phyloP scores from a whole-genome alignment of 1,139 yeast species.

The Arxiozyma heterogenica region DNA sequence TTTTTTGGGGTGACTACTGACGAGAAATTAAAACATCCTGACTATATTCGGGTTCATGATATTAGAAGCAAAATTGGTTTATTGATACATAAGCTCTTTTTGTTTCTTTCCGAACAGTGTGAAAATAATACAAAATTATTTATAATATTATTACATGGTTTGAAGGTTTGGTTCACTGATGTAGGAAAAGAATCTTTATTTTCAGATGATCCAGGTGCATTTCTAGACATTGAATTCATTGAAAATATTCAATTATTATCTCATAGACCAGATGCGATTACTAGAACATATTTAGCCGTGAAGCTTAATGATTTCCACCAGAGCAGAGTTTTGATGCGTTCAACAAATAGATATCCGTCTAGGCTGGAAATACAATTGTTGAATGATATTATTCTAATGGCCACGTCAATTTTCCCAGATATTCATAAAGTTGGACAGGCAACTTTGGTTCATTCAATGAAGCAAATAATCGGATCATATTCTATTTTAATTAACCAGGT shows the following conservation, averaged over 20 bases:
- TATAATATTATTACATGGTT: constrained; percentile 54
- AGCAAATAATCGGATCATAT: constrained; percentile 64
- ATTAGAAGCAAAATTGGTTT: constrained; percentile 57
- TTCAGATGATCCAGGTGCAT: constrained; percentile 42
- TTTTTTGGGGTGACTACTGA: constrained; percentile 35
- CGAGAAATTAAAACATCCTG: constrained; percentile 43
- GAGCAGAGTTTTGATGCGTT: constrained; percentile 63
- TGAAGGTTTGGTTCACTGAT: constrained; percentile 77
- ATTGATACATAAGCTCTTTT: constrained; percentile 51
- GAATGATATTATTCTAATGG: constrained; percentile 56
- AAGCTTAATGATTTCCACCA: constrained; percentile 69
- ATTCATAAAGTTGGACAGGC: constrained; percentile 64
- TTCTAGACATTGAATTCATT: constrained; percentile 39
- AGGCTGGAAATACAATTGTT: constrained; percentile 58
- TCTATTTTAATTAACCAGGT: constrained; percentile 38
- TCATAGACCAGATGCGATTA: constrained; percentile 51
- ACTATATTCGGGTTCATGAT: constrained; percentile 53
- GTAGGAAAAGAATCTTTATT: constrained; percentile 68
- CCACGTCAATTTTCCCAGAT: constrained; percentile 64
- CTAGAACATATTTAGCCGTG: constrained; percentile 69
- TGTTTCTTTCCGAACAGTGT: constrained; percentile 41
- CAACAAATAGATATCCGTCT: constrained; percentile 67
- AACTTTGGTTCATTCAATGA: constrained; percentile 61
- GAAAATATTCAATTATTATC: constrained; percentile 39
- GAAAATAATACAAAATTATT: constrained; percentile 68